Base-by-base conservation (phyloP, 2,329 filamentous ascomycete genomes). In the Aspergillus udagawae region DNA sequence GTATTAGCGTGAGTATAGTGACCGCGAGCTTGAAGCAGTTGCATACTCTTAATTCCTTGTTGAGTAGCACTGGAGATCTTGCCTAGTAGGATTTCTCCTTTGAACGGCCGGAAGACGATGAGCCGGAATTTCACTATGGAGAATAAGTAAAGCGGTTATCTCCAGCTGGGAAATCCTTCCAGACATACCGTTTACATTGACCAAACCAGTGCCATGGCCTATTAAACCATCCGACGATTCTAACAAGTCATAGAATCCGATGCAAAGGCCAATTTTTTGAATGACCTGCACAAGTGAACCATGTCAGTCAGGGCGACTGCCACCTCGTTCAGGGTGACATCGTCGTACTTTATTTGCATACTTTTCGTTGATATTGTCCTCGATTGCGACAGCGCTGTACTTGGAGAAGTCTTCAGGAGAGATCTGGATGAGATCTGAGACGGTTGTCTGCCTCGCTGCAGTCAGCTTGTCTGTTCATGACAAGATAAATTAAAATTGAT, bases 291-390 rank as follows among this genome's bases (percentile, higher is more conserved):
- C 32, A 21, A 41, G 17, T 14, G 20, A 28, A 20, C 14, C 28
- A 38, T 25, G 28, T 35, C 28, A 38, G 32, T 25, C 8, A 38
- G 21, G 4, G 17, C 4, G 23, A 51, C 23, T 14, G 23, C 12
- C 21, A 12, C 28, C 9, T 35, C 27, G 17, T 58, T 29, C 12
- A 23, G 20, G 45, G 49, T 20, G 42, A 29, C 38, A 51, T 38
- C 32, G 14, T 52, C 63, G 42, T 52, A 91, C 88, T 76, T 93
- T 94, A 78, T 99, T 97, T 58, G 93, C 87, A 75, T 97, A 99
- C 77, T 99, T 99, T 62, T 87, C 83, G 73, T 99, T 97, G 77
- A 99, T 94, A 68, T 94, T 94, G 78, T 99, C 92, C 76, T 97
- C 92, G 62, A 99, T 91, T 1, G 92, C 91, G 61, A 92, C 84